Base-by-base conservation (phyloP, 371 early-diverging fungal genomes). In the Saksenaea oblongispora region DNA sequence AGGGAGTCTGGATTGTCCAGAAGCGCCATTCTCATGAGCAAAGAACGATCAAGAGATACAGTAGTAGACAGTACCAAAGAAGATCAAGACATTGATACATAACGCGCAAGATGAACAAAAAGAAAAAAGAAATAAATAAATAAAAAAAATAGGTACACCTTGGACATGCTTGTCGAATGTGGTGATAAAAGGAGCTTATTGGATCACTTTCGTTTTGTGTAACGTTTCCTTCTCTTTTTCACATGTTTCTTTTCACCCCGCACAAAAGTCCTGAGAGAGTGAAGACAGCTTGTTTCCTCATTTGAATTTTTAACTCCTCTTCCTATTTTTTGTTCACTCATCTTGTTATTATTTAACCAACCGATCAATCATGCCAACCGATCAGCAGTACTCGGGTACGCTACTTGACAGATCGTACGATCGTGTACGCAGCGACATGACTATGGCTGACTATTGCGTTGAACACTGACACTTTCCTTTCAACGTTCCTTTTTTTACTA, bases 201-300 rank as follows among this genome's bases (percentile, higher is more conserved):
- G 47, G 47, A n/a, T 18, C 4, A 22, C 7, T 47, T 5, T 36
- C 36, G n/a, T 11, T 42, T 47, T 47, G 47, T 47, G 47, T 22
- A 47, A 47, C 47, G 24, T 2, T 26, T 15, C 10, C 10, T 10
- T 47, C 4, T n/a, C 31, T 7, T 22, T 47, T 47, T 47, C 47
- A 47, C 47, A 47, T 47, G 47, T 47, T 47, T 47, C 47, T 47
- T 22, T 22, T 18, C 47, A 18, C 47, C 47, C 47, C 47, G 47
- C 47, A 47, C n/a, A 47, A 47, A 47, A 41, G 22, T 18, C 2
- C 15, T 18, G 47, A 10, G 47, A 18, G 47, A 18, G 47, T 22
- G 10, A 47, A 47, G 47, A 22, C 47, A 47, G 42, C 41, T 58
- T 58, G 34, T 58, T 58, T 28, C 28, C 37, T 41, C 42, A 28